Evolutionary conservation across 2,329 filamentous ascomycete species (phyloP).

Genomic region (Diplodia mutila): DNA sequence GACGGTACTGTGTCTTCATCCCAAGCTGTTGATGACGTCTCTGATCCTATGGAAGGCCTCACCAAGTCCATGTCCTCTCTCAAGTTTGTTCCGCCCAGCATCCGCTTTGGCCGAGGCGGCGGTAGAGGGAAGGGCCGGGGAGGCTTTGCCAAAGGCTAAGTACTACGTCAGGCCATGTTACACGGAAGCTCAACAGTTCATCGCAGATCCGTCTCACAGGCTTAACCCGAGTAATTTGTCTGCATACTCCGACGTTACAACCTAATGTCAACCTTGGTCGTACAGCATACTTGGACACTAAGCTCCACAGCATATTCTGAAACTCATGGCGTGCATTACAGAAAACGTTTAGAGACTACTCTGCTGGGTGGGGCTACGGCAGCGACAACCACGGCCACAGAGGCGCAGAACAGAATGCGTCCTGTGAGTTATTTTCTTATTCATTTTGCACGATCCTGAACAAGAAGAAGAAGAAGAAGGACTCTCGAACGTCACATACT

Average conservation of each 20-base stretch:
- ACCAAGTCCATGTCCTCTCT: slow-evolving; percentile 71
- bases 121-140: slow-evolving; percentile 6
- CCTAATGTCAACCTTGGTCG: neutral
- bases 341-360: neutral
- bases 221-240: neutral
- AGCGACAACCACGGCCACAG: neutral
- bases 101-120: slow-evolving; percentile 64
- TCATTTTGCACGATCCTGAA: neutral
- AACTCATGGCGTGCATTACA: neutral
- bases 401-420: neutral
- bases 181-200: neutral
- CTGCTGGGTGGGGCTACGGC: neutral
- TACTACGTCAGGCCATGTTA: neutral
- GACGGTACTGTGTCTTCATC: slow-evolving; percentile 19
- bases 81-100: slow-evolving; percentile 69
- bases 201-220: neutral
- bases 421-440: neutral
- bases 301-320: neutral
- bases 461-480: too few species aligned
- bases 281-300: neutral
- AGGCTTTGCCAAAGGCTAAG: slow-evolving; percentile 14
- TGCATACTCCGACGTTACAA: neutral
- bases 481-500: neutral
- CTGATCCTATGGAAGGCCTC: slow-evolving; percentile 65
- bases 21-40: slow-evolving; percentile 3